Base-by-base conservation (phyloP, 148 eudicot species). In the Rhododendron vialii region DNA sequence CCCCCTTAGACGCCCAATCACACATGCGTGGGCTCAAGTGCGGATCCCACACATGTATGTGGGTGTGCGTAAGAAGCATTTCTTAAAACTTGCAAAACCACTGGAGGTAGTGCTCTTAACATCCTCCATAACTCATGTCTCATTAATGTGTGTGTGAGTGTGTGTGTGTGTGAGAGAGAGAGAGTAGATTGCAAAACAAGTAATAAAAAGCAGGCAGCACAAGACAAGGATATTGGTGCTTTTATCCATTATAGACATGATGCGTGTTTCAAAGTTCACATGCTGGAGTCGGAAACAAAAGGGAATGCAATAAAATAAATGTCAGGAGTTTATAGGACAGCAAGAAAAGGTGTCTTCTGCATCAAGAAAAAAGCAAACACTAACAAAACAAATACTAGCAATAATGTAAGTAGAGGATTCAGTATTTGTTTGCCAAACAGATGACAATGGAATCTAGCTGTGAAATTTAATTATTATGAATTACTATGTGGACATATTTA, bases 341-440 rank as follows among this genome's bases (percentile, higher is more conserved):
- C n/a, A 43, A 13, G 38, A 71, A n/a, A 57, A 22, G 45, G 35
- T 57, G 71, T 82, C 71, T 35, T 24, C n/a, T 22, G 69, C 47
- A 81, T 63, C 83, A 81, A 57, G 71, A 55, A 53, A 67, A 71
- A 81, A 80, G 83, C 83, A 81, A 41, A 57, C 28, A 81, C 83
- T 17, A 57, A 17, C 9, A 9, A 51, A 13, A 30, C 65, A 81
- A 81, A 3, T 28, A 28, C 15, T 6, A 13, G 41, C 0, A 28
- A 50, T 36, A 7, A 30, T 81, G 61, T 35, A 53, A 55, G 6
- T 63, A 26, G 20, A 33, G 59, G 36, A 11, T 84, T 24, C 30
- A 51, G 80, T 26, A 41, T 14, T 20, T 73, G 80, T 73, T 84
- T 74, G 85, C 48, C 18, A 12, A 71, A 53, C 61, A 50, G 48